Base-by-base conservation (phyloP, 2,329 filamentous ascomycete genomes). In the Phyllosticta paracitricarpa region DNA sequence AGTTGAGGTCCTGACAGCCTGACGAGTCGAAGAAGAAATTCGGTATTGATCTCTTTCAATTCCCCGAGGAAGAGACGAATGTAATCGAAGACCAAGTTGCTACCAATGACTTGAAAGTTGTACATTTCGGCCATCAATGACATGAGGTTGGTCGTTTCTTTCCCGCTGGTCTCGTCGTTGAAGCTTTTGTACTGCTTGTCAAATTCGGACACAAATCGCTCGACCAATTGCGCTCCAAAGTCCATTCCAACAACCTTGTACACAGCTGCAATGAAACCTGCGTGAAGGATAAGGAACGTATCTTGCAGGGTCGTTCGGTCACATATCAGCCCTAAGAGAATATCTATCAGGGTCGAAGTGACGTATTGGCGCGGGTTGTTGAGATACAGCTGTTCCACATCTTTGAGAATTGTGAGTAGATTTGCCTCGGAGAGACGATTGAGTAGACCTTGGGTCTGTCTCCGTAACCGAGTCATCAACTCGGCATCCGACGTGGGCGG, bases 391-490 rank as follows among this genome's bases (percentile, higher is more conserved):
- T 87, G 85, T 70, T 96, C 91, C 33, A 96, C 81, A 19, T 95
- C 89, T 53, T 83, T 82, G 3, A 97, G 77, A 59, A 97, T 96
- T 1, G 89, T 88, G 5, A 96, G 74, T 64, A 99, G 80, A 67
- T 94, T 97, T 48, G 91, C 86, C 70, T 97, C 93, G 0, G 94
- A 97, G 33, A 99, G 80, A 70, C 93, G 88, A 73, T 99, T 99
- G 70, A 99, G 82, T 19, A 94, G 81, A 70, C 94, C 93, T 71
- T 97, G 91, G 0, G 90, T 81, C 69, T 95, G 90, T 64, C 90
- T 85, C 62, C 86, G 85, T 57, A 99, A 77, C 51, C 88, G 85
- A 12, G 80, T 79, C 56, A 89, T 78, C 52, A 82, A 78, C 71
- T 95, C 89, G 1, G 82, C 81, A 65, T 89, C 86, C 0, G 84